Evolutionary conservation across 768 basidiomycete genomes (phyloP).

Genomic region (Naematelia aurantialba): DNA sequence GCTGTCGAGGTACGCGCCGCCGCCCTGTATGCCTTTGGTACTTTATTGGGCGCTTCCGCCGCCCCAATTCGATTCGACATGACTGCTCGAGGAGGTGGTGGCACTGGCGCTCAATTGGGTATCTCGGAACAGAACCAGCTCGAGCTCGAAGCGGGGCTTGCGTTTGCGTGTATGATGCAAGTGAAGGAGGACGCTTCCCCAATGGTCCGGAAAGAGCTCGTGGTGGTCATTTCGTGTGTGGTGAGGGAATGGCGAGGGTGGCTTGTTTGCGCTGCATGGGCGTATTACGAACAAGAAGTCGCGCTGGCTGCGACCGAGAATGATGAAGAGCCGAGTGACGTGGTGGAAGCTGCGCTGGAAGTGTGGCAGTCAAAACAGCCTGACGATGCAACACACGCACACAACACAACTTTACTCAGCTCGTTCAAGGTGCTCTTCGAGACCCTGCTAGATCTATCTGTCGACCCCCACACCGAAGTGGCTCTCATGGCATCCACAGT

Average conservation of each 20-base stretch:
- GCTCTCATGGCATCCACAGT: constrained; percentile 85
- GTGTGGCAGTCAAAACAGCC: constrained; percentile 76
- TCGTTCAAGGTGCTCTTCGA: constrained; percentile 92
- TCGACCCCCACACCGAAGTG: constrained; percentile 89
- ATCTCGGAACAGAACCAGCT: constrained; percentile 52
- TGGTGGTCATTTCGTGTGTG: constrained; percentile 84
- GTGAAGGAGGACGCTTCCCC: constrained; percentile 93
- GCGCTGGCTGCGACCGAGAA: constrained; percentile 27
- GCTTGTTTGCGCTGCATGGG: constrained; percentile 93
- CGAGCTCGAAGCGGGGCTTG: constrained; percentile 79
- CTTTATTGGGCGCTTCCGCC: constrained; percentile 82
- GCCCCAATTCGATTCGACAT: constrained; percentile 20
- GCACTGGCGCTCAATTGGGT: constrained; percentile 64
- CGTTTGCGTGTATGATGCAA: constrained; percentile 79
- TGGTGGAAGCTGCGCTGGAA: constrained; percentile 65
- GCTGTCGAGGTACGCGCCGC: constrained; percentile 91
- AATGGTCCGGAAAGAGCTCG: constrained; percentile 89
- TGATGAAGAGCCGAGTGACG: constrained; percentile 56
- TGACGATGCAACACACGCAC: constrained; percentile 5
- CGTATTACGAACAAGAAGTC: constrained; percentile 85
- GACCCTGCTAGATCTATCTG: constrained; percentile 79
- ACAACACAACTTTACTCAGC: constrained; percentile 73
- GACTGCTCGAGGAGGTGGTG: constrained; percentile 67
- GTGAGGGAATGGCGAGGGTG: constrained; percentile 96
- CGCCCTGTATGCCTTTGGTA: constrained; percentile 84